Evolutionary conservation across 495 filamentous ascomycete species (phyloP), one percentile per base, ranked within the genome.

Genomic region (Neurospora sp.): DNA sequence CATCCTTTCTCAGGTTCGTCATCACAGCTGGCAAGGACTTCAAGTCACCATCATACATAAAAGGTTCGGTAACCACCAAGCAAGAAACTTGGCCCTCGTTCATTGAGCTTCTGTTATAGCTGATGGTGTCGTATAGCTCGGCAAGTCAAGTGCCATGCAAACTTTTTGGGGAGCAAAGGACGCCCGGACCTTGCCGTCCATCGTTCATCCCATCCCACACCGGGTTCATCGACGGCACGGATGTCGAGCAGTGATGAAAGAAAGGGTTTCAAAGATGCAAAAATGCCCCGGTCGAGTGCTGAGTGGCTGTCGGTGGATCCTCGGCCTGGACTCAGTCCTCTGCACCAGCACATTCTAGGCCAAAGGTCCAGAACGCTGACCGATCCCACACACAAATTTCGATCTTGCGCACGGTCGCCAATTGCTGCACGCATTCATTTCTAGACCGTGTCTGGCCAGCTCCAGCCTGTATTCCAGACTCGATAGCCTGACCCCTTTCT

Each of bases 391-490:
- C 53, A 65, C 53, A 65, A 65, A 65, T 65, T 65, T 65, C 53
- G 53, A 65, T 65, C 14, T 35, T 0, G 53, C 45, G 20, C 53
- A 61, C 12, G 53, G 27, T 37, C 53, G 27, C 53, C 53, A 65
- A 65, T 65, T 65, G 53, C 53, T 35, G 53, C 53, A 65, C 53
- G 27, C 53, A 65, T 65, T 65, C 53, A 65, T 65, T 35, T 35
- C 53, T 22, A 35, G 53, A 65, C 53, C 53, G 53, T 65, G 53
- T 65, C 53, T 65, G 53, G 53, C 53, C 53, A 65, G 53, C 27
- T 65, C 53, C 53, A 65, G 53, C 53, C 53, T 65, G 53, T 65
- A 65, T 65, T 65, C 53, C 53, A 65, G 53, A 65, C 53, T 65
- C 53, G 27, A 65, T 35, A 65, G 53, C 53, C 53, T 37, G 53